Conservation (phyloP, 768 basidiomycete genomes). For the Filobasidium wieringae region DNA sequence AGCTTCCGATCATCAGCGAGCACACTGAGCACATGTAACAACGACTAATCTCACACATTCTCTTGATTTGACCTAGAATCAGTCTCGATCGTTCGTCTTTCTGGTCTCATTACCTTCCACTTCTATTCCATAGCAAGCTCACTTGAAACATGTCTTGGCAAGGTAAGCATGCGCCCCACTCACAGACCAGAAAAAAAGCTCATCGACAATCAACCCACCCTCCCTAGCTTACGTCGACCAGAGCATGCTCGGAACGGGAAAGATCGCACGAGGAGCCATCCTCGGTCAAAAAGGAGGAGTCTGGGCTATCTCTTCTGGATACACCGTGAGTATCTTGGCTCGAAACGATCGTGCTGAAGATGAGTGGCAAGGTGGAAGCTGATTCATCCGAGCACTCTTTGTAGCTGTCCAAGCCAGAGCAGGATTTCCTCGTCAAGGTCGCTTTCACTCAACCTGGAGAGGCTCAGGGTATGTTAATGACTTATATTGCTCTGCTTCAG, state of each 20-base stretch:
- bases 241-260: conserved; percentile 62
- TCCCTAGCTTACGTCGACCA: conserved; percentile 64
- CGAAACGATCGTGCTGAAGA: background rate
- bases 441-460: conserved; percentile 43
- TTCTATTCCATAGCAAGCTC: no score
- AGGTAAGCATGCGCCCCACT: conserved; percentile 17
- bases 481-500: no score
- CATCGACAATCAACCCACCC: background rate
- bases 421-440: conserved; percentile 46
- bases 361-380: background rate
- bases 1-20: no score
- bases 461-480: conserved; percentile 39
- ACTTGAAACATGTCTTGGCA: conserved; percentile 39
- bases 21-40: no score
- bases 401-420: conserved; percentile 57
- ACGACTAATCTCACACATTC: no score
- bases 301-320: conserved; percentile 58
- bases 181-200: background rate
- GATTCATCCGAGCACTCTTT: background rate
- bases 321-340: conserved; percentile 43
- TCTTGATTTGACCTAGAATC: no score
- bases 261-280: conserved; percentile 65
- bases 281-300: conserved; percentile 61
- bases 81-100: no score
- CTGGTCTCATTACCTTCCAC: no score